Base-by-base conservation (phyloP, 2,329 filamentous ascomycete species). In the Neurospora sp. region DNA sequence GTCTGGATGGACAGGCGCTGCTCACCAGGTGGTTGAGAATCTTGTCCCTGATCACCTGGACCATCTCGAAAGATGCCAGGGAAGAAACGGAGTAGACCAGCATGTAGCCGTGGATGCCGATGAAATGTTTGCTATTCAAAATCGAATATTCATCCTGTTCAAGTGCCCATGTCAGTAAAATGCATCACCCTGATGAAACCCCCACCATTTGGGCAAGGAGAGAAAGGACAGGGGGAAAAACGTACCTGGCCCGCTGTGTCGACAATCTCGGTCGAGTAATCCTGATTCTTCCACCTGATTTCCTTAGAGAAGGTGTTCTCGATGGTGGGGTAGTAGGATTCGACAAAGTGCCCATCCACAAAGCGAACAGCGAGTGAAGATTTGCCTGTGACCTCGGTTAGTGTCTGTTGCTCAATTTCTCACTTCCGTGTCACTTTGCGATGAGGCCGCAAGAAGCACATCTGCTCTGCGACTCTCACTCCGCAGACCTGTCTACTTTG, bases 241-340 rank as follows among this genome's bases (percentile, higher is more conserved):
- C 83, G 78, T 85, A 93, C 91, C 86, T 97, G 94, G 72, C 96
- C 96, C 68, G 96, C 96, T 38, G 96, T 99, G 80, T 99, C 96
- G 80, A 99, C 96, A 77, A 99, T 98, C 83, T 99, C 96, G 13
- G 94, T 97, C 68, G 92, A 90, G 81, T 90, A 99, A 74, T 98
- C 96, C 81, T 97, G 93, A 68, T 92, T 91, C 81, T 96, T 97
- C 81, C 92, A 91, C 76, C 93, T 91, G 80, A 99, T 97, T 75
- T 93, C 90, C 81, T 97, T 97, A 84, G 91, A 96, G 80, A 99
- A 99, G 2, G 95, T 98, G 81, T 98, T 99, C 81, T 99, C 96
- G 78, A 99, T 98, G 52, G 96, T 99, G 42, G 96, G 96, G 81
- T 99, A 99, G 83, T 99, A 99, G 81, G 92, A 96, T 81, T 99